phyloP scores from a whole-genome alignment of 495 filamentous ascomycete species.

The Penicillium mononematosum region DNA sequence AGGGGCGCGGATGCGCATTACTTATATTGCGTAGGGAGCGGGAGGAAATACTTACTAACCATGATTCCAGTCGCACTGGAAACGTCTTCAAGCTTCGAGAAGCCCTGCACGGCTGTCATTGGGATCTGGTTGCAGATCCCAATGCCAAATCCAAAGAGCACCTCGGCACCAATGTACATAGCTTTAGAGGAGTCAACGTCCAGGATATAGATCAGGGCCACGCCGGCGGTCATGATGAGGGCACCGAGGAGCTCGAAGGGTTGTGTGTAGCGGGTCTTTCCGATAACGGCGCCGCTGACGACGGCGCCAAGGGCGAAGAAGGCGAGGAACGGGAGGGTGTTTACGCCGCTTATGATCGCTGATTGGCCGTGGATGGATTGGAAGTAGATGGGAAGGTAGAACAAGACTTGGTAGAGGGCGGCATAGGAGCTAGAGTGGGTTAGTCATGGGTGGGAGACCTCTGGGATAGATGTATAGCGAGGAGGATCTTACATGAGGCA shows the following conservation, averaged over 20 bases:
- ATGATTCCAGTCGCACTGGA: constrained; percentile 37
- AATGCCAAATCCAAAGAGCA: constrained; percentile 26
- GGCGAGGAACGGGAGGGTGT: constrained; percentile 23
- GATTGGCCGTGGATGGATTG: constrained; percentile 38
- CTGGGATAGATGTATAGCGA: not conserved
- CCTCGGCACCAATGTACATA: constrained; percentile 27
- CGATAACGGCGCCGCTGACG: constrained; percentile 14
- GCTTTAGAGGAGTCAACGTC: constrained; percentile 14
- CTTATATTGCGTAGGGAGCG: not conserved
- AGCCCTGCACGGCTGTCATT: constrained; percentile 31
- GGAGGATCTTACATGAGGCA: constrained; percentile 8
- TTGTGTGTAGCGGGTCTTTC: constrained; percentile 18
- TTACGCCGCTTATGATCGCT: constrained; percentile 37
- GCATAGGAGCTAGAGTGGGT: constrained; percentile 1
- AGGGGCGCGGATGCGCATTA: not conserved
- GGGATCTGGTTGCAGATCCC: constrained; percentile 28
- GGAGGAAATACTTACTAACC: constrained; percentile 19
- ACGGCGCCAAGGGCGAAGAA: constrained; percentile 17
- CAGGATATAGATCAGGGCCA: constrained; percentile 30
- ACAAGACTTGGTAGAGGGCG: constrained; percentile 40
- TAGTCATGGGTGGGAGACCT: not conserved
- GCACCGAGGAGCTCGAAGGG: constrained; percentile 18
- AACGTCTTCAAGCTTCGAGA: constrained; percentile 45
- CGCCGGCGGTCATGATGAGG: constrained; percentile 28
- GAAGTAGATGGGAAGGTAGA: constrained; percentile 50